Evolutionary conservation across 805 yeast genomes (phyloP).

Genomic region (Danielia oregonensis): DNA sequence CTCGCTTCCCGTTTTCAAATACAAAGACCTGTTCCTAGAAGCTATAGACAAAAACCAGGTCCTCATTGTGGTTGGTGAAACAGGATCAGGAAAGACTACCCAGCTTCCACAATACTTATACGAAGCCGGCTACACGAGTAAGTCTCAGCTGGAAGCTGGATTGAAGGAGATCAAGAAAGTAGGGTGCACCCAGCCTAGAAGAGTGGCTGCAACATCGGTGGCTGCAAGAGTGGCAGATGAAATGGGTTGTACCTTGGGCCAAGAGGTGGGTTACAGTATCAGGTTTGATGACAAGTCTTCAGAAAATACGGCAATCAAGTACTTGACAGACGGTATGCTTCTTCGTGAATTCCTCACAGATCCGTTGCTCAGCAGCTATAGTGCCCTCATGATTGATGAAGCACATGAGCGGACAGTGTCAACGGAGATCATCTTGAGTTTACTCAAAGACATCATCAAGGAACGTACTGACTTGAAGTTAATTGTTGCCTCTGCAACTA

Average conservation of each 20-base stretch:
- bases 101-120: constrained; percentile 84
- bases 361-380: constrained; percentile 62
- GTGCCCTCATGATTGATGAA: constrained; percentile 91
- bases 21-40: constrained; percentile 54
- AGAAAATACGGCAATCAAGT: constrained; percentile 68
- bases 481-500: constrained; percentile 89
- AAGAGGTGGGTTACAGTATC: constrained; percentile 83
- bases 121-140: constrained; percentile 73
- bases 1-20: constrained; percentile 72
- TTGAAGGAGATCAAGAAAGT: constrained; percentile 42
- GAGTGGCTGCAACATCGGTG: constrained; percentile 92
- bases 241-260: constrained; percentile 74
- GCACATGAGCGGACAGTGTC: constrained; percentile 95
- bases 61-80: constrained; percentile 76
- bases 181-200: constrained; percentile 91
- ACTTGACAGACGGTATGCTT: constrained; percentile 95
- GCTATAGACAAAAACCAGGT: constrained; percentile 64
- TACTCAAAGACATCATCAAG: constrained; percentile 65
- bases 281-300: constrained; percentile 81
- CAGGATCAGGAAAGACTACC: constrained; percentile 94
- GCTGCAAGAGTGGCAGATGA: constrained; percentile 92
- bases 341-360: constrained; percentile 79
- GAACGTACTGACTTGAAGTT: constrained; percentile 68
- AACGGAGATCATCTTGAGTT: constrained; percentile 80
- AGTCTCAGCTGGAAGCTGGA: constrained; percentile 7